Percentiles rank a stretch among this genome's conserved stretches.
These are phyloP conservation scores for Penicillium mononematosum DNA, from an alignment of 495 filamentous ascomycete species.

Conservation along the genomic window DNA sequence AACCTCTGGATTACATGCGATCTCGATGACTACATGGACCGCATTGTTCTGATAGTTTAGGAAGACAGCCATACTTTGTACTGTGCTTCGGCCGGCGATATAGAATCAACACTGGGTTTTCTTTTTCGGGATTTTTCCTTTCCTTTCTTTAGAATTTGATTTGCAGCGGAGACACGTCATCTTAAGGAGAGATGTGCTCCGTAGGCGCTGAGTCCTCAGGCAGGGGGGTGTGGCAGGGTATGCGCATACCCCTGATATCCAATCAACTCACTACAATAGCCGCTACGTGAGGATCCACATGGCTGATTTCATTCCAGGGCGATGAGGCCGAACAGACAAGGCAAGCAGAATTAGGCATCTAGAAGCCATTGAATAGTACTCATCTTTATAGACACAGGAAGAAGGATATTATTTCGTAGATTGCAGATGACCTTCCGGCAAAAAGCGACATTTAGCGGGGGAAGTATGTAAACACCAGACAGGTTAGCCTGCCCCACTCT, in stretches of 20 bases:
- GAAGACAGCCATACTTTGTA: no score
- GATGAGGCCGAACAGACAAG: neutral
- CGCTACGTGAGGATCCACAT: neutral
- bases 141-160: no score
- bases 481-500: slow-evolving; percentile 3
- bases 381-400: no score
- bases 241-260: neutral
- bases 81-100: no score
- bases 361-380: neutral
- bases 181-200: neutral
- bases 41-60: no score
- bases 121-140: no score
- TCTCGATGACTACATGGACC: no score
- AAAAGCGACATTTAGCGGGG: neutral
- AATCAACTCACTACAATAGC: neutral
- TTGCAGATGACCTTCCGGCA: neutral
- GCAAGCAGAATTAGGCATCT: neutral
- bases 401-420: no score
- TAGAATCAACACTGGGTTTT: no score
- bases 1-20: no score
- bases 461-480: neutral
- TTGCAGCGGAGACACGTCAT: no score
- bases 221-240: neutral
- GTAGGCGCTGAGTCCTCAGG: neutral
- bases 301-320: neutral